Conservation (phyloP, 331 rosid genomes). For the Quercus lobata region DNA sequence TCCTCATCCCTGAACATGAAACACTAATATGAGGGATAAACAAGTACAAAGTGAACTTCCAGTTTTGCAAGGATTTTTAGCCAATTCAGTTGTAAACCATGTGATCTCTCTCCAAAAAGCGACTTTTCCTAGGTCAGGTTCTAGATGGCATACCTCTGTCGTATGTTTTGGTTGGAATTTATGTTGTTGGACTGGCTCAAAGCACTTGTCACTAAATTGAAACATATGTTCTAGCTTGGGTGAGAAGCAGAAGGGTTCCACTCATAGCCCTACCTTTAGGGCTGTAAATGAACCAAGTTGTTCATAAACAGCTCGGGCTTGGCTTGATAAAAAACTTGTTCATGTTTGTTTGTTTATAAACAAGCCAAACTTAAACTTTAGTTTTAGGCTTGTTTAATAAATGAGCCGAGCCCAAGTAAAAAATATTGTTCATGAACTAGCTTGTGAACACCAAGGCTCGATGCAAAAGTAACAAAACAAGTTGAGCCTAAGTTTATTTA, state of each 20-base stretch:
- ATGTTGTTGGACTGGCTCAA: background rate
- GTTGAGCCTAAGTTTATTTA: no score
- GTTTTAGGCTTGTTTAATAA: no score
- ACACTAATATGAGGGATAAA: background rate
- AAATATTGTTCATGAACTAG: no score
- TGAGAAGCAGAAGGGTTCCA: background rate
- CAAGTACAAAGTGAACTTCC: background rate
- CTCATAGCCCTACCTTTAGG: background rate
- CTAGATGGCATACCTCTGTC: background rate
- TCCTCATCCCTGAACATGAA: background rate
- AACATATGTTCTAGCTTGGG: background rate
- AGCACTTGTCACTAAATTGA: background rate
- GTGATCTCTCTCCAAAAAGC: background rate
- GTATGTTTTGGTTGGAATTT: background rate
- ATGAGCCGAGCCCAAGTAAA: no score
- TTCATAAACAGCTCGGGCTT: no score
- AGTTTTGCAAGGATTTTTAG: background rate
- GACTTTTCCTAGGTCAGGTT: background rate
- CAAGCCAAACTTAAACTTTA: no score
- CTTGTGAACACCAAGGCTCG: no score
- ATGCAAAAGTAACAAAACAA: no score
- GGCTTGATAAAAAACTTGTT: no score
- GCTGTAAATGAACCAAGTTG: no score
- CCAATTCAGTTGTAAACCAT: background rate
- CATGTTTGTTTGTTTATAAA: no score